Conservation (phyloP, 2,329 filamentous ascomycete species). For the Colletotrichum melonis region DNA sequence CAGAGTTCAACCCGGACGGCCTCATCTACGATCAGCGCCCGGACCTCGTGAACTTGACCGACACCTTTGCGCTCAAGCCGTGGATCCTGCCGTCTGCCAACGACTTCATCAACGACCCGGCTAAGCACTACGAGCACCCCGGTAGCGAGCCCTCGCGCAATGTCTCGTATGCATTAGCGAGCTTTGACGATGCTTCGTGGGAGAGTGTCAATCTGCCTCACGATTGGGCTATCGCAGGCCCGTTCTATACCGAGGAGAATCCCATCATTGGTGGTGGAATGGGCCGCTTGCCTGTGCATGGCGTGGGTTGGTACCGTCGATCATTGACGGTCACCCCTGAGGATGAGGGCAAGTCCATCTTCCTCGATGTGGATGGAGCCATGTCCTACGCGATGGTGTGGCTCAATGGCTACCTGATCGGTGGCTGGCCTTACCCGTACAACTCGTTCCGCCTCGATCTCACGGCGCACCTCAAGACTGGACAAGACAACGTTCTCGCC, state of each 20-base stretch:
- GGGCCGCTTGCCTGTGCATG: constrained; percentile 60
- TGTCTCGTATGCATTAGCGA: constrained; percentile 45
- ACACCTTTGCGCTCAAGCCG: constrained; percentile 44
- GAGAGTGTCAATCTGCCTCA: constrained; percentile 55
- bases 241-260: constrained; percentile 51
- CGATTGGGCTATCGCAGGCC: constrained; percentile 61
- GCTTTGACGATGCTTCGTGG: constrained; percentile 55
- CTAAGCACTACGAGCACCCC: constrained; percentile 45
- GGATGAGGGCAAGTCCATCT: constrained; percentile 52
- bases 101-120: constrained; percentile 48
- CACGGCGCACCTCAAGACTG: constrained; percentile 52
- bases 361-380: constrained; percentile 61
- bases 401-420: constrained; percentile 61
- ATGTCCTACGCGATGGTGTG: constrained; percentile 65
- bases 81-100: constrained; percentile 56
- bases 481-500: constrained; percentile 55
- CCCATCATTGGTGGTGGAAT: constrained; percentile 51
- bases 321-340: constrained; percentile 45
- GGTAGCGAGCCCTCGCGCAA: constrained; percentile 42
- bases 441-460: constrained; percentile 63
- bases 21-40: constrained; percentile 42
- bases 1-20: constrained; percentile 48
- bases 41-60: constrained; percentile 37
- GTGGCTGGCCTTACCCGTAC: constrained; percentile 64
- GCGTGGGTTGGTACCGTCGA: constrained; percentile 64